These are phyloP conservation scores for Trichoderma koningiopsis DNA, from an alignment of 2,329 filamentous ascomycete species.

Conservation along the genomic window DNA sequence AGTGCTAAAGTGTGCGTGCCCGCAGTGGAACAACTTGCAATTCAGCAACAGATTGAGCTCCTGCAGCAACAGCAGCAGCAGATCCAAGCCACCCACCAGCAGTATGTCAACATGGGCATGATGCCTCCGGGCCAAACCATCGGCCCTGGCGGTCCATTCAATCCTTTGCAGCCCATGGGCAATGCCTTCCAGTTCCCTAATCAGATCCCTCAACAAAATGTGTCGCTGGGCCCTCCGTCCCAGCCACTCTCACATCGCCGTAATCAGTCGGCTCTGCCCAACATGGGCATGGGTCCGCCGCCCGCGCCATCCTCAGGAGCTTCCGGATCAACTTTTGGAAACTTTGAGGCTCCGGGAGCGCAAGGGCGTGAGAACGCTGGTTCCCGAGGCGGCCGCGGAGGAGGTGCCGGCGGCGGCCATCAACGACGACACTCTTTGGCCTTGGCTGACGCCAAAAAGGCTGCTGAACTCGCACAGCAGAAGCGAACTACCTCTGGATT, in stretches of 20 bases:
- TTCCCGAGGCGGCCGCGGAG: constrained; percentile 71
- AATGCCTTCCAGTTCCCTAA: constrained; percentile 88
- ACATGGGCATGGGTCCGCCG: constrained; percentile 84
- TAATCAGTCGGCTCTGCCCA: constrained; percentile 95
- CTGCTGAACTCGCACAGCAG: constrained; percentile 93
- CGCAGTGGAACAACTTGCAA: constrained; percentile 92
- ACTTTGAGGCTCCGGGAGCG: constrained; percentile 65
- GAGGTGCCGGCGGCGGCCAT: constrained; percentile 72
- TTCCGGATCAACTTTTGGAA: constrained; percentile 75
- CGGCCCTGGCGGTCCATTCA: constrained; percentile 69
- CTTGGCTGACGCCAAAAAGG: constrained; percentile 94
- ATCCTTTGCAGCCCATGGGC: constrained; percentile 77
- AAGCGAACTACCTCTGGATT: constrained; percentile 93
- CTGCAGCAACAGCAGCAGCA: constrained; percentile 98
- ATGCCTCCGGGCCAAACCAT: constrained; percentile 80
- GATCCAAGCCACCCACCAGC: constrained; percentile 93
- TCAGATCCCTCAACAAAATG: constrained; percentile 72
- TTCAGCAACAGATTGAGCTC: constrained; percentile 97
- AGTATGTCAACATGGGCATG: constrained; percentile 97
- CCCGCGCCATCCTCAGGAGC: constrained; percentile 91
- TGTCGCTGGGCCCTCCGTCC: constrained; percentile 73
- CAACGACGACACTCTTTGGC: constrained; percentile 93
- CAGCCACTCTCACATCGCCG: constrained; percentile 88
- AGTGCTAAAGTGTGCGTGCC: constrained; percentile 31
- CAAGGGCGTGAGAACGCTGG: constrained; percentile 42